phyloP scores from a whole-genome alignment of 352 stramenopile species.

The Globisporangium polare region DNA sequence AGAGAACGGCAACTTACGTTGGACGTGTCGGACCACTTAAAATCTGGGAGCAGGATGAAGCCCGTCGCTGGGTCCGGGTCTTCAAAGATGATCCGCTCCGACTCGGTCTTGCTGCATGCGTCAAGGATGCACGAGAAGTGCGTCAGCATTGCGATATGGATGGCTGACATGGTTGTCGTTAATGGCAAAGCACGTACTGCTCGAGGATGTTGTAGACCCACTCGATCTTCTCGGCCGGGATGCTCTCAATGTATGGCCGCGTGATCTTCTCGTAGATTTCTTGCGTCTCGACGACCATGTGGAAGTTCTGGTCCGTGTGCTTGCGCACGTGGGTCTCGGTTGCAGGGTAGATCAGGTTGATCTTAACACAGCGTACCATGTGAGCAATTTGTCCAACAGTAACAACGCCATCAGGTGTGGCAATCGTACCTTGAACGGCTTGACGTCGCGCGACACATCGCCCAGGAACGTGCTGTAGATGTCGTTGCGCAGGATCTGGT shows the following conservation, averaged over 20 bases:
- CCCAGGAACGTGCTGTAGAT: constrained; percentile 80
- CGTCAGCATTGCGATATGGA: too few species aligned
- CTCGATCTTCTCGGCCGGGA: constrained; percentile 72
- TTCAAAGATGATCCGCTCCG: constrained; percentile 78
- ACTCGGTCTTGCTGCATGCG: constrained; percentile 63
- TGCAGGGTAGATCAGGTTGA: constrained; percentile 82
- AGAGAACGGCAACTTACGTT: constrained; percentile 36
- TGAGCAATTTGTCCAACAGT: neutral
- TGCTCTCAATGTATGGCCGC: constrained; percentile 68
- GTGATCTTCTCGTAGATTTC: constrained; percentile 75
- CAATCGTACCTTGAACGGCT: constrained; percentile 62
- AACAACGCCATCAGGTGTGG: neutral
- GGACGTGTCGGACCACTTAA: constrained; percentile 74
- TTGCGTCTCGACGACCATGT: constrained; percentile 82
- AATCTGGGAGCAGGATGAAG: constrained; percentile 81
- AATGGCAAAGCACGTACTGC: constrained; percentile 42
- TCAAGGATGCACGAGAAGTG: constrained; percentile 5
- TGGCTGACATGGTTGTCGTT: too few species aligned
- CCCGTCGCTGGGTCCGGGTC: constrained; percentile 55
- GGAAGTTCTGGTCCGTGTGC: constrained; percentile 78
- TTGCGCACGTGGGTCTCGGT: constrained; percentile 78
- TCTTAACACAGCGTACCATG: constrained; percentile 19
- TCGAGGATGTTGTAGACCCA: constrained; percentile 90
- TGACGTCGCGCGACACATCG: constrained; percentile 59
- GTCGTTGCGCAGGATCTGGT: constrained; percentile 72